These are phyloP conservation scores for Fusarium udum DNA, from an alignment of 2,329 filamentous ascomycete species.

Conservation along the genomic window DNA sequence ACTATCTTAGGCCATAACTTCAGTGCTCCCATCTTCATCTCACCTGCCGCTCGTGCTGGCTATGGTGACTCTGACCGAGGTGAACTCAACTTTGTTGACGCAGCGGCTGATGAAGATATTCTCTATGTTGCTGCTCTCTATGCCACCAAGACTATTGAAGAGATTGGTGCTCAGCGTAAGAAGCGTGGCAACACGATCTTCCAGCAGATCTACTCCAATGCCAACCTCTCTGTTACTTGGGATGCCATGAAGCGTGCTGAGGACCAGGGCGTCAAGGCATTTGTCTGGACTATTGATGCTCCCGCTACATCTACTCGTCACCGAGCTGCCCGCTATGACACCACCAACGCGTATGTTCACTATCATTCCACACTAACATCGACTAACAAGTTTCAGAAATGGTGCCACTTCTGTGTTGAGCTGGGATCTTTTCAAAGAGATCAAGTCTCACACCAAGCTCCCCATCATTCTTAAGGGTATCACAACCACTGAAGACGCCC, in stretches of 20 bases:
- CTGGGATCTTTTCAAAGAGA: slow-evolving; percentile 43
- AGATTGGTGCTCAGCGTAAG: slow-evolving; percentile 42
- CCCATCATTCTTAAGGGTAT: slow-evolving; percentile 53
- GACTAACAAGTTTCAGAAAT: slow-evolving; percentile 3
- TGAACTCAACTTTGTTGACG: slow-evolving; percentile 59
- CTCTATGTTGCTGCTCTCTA: slow-evolving; percentile 54
- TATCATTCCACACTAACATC: accelerated
- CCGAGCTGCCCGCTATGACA: slow-evolving; percentile 41
- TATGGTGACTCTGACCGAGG: slow-evolving; percentile 54
- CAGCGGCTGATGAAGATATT: slow-evolving; percentile 55
- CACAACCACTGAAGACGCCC: slow-evolving; percentile 51
- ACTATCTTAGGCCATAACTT: slow-evolving; percentile 59
- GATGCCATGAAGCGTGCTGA: slow-evolving; percentile 47
- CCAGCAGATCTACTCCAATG: slow-evolving; percentile 49
- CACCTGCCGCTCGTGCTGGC: slow-evolving; percentile 55
- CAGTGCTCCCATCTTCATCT: slow-evolving; percentile 60
- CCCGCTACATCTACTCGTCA: slow-evolving; percentile 37
- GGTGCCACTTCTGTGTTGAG: slow-evolving; percentile 36
- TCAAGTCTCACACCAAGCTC: slow-evolving; percentile 47
- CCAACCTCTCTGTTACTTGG: slow-evolving; percentile 48
- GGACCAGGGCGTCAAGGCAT: slow-evolving; percentile 48
- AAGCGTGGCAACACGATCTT: slow-evolving; percentile 45
- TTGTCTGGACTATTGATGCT: slow-evolving; percentile 51
- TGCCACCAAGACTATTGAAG: slow-evolving; percentile 48
- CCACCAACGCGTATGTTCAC: slow-evolving; percentile 33